phyloP scores from a whole-genome alignment of 208 protist genomes.

The Naegleria fowleri region DNA sequence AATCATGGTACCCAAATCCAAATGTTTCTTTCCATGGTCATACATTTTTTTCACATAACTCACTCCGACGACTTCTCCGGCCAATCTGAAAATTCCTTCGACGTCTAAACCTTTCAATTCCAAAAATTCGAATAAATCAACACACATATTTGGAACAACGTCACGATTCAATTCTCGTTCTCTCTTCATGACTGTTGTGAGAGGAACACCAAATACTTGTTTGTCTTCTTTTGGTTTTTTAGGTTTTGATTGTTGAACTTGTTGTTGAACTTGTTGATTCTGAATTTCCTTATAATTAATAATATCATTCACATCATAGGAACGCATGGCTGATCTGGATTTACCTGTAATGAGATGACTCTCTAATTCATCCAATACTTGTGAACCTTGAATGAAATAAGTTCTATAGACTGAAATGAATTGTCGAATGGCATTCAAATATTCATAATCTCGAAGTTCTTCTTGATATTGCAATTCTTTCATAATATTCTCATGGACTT shows the following conservation, averaged over 20 bases:
- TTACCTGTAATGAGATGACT: neutral
- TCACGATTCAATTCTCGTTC: neutral
- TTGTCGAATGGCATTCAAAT: neutral
- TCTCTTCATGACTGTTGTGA: neutral
- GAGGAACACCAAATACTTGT: neutral
- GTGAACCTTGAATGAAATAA: neutral
- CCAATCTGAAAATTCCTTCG: conserved; percentile 22
- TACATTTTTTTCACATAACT: neutral
- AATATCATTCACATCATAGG: neutral
- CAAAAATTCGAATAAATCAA: neutral
- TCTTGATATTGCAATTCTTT: conserved; percentile 16
- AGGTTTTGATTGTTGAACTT: neutral
- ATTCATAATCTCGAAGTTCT: neutral
- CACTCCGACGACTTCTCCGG: neutral
- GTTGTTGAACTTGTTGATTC: neutral
- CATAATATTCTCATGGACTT: neutral
- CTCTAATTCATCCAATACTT: neutral
- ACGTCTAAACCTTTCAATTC: neutral
- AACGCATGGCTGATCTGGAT: neutral
- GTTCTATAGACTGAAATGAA: neutral
- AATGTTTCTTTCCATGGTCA: neutral
- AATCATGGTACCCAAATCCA: neutral
- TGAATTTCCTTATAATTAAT: neutral
- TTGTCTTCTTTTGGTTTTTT: neutral
- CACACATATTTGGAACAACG: neutral